Evolutionary conservation across 148 eudicot genomes (phyloP).

Genomic region (Pouteria glomerata): DNA sequence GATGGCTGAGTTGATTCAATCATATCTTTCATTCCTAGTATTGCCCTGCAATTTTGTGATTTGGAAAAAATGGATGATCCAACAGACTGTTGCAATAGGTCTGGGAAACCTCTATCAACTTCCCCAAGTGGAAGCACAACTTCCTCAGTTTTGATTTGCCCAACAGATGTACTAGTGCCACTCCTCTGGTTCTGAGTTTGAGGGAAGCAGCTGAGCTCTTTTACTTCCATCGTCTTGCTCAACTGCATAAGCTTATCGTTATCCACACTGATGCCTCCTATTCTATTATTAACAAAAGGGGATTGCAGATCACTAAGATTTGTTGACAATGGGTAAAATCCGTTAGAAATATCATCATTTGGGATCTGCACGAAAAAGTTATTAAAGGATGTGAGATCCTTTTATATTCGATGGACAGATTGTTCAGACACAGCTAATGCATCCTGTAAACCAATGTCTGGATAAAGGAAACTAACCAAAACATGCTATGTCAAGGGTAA

Average conservation of each 20-base stretch:
- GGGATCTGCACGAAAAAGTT: constrained; percentile 36
- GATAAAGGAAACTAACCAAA: not conserved
- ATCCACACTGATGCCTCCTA: constrained; percentile 28
- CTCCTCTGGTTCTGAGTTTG: constrained; percentile 37
- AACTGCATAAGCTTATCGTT: constrained; percentile 41
- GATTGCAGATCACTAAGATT: constrained; percentile 24
- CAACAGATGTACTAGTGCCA: constrained; percentile 23
- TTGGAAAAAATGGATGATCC: constrained; percentile 32
- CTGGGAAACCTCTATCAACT: constrained; percentile 29
- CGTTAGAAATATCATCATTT: constrained; percentile 32
- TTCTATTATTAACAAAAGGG: constrained; percentile 24
- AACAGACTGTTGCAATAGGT: constrained; percentile 29
- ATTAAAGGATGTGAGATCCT: not conserved
- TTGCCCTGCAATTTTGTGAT: constrained; percentile 31
- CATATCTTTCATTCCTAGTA: constrained; percentile 37
- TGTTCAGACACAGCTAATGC: not conserved
- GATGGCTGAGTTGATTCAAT: constrained; percentile 45
- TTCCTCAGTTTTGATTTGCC: constrained; percentile 34
- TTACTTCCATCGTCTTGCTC: constrained; percentile 32
- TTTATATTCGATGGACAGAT: not conserved
- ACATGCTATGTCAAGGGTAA: not conserved
- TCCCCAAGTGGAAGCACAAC: constrained; percentile 21
- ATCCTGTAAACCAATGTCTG: not conserved
- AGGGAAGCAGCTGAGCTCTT: constrained; percentile 26
- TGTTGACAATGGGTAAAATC: constrained; percentile 28